A percentile compares a stretch with the other conserved stretches of the same genome.
Conservation (phyloP, 2,329 filamentous ascomycete genomes). For the Aspergillus tubingensis region DNA sequence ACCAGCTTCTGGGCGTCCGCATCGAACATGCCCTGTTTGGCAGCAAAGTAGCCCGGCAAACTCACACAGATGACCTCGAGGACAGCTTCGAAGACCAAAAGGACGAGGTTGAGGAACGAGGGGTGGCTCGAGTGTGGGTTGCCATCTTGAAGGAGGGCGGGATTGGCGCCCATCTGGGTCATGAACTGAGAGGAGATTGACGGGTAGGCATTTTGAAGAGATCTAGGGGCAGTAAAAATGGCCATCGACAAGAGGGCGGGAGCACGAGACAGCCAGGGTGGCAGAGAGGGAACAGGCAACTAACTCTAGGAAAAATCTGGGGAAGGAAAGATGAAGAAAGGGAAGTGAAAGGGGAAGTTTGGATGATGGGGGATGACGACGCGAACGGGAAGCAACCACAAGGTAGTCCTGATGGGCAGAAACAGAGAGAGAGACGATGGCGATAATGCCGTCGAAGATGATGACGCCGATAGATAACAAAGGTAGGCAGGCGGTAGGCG, state of each 20-base stretch:
- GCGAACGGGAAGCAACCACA: background rate
- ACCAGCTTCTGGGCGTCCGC: conserved; percentile 95
- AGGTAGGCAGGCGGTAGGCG: conserved; percentile 5
- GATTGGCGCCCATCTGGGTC: conserved; percentile 23
- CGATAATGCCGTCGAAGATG: background rate
- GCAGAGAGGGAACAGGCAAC: background rate
- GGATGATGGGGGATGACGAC: background rate
- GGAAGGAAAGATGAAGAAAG: background rate
- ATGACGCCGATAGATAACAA: conserved; percentile 10
- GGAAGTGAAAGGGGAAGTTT: background rate
- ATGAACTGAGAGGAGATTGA: conserved; percentile 18
- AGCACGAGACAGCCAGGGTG: background rate
- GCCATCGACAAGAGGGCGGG: conserved; percentile 31
- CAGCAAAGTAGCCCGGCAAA: conserved; percentile 89
- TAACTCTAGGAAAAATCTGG: too few species aligned
- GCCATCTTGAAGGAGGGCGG: conserved; percentile 21
- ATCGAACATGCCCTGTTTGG: conserved; percentile 87
- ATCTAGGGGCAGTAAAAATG: conserved; percentile 52
- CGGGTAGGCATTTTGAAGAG: conserved; percentile 48
- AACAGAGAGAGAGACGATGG: background rate
- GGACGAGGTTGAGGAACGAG: conserved; percentile 61
- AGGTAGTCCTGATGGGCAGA: background rate
- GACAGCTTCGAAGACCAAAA: conserved; percentile 92
- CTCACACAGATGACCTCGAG: conserved; percentile 94
- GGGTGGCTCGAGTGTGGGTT: conserved; percentile 48